Base-by-base conservation (phyloP, 371 early-diverging fungal genomes). In the Mortierella sp. region DNA sequence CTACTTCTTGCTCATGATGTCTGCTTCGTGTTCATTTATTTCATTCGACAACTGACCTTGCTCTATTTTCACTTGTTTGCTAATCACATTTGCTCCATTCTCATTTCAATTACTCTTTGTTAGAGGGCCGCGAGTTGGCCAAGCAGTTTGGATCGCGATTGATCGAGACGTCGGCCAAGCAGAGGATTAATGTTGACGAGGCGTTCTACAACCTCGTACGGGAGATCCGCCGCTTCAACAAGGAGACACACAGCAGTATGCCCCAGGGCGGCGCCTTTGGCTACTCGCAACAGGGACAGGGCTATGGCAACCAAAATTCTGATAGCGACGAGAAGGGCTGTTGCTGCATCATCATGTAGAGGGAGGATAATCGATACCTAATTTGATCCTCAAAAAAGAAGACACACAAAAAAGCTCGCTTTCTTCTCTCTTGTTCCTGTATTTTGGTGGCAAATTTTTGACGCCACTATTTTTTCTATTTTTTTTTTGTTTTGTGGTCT, bases 91-190 rank as follows among this genome's bases (percentile, higher is more conserved):
- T 65, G 16, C 41, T 47, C 24, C 8, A 37, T 26, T 24, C 29
- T 31, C 29, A 22, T 31, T 71, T 29, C 37, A 43, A 45, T n/a
- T 50, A 0, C 22, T 22, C n/a, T 16, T 31, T 22, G 43, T 70
- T 66, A 87, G 97, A 95, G 88, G 99, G 97, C 29, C 86, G 90
- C 66, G 96, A 95, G 13, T 91, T 95, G 22, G 97, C 99, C 16
- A 88, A 91, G 75, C 79, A 85, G 40, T 95, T 96, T 76, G 89
- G 89, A 16, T 95, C 96, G 77, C 88, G 91, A 45, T 95, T 97
- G 86, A 89, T 96, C 41, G 99, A 99, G 88, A 96, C 98, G 8
- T 96, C 96, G 40, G 99, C 99, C 45, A 94, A 95, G 84, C 91
- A 93, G 66, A 93, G 93, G 66, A 92, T 94, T 70, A 97, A 97